phyloP scores from a whole-genome alignment of 2,329 filamentous ascomycete genomes.

The Colletotrichum brevisporum region DNA sequence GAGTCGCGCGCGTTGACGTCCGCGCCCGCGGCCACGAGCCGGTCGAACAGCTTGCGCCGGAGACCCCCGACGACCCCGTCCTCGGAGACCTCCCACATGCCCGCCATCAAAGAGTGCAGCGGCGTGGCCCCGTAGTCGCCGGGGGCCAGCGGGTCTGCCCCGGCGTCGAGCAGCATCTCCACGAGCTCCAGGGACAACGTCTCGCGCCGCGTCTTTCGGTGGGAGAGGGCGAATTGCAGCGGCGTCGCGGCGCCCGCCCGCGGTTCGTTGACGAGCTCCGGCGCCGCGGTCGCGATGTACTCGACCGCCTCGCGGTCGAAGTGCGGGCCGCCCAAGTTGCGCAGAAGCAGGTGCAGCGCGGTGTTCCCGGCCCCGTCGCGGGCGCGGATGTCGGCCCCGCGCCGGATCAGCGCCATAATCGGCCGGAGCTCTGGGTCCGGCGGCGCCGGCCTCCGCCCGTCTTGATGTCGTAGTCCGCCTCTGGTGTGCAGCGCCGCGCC shows the following conservation, averaged over 20 bases:
- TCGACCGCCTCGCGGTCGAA: background rate
- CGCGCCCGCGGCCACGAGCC: conserved; percentile 6
- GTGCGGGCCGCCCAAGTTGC: too few relatives aligned
- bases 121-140: background rate
- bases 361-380: background rate
- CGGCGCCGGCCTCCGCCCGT: too few relatives aligned
- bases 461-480: background rate
- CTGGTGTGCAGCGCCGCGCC: too few relatives aligned
- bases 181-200: background rate
- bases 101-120: conserved; percentile 2
- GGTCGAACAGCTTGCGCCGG: conserved; percentile 2
- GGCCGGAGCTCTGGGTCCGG: background rate
- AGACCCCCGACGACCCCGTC: background rate
- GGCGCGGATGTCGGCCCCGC: conserved; percentile 8
- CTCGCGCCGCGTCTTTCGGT: background rate
- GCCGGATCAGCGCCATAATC: background rate
- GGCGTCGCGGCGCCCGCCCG: background rate
- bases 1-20: conserved; percentile 16
- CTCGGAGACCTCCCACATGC: background rate
- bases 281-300: background rate
- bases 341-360: conserved; percentile 4
- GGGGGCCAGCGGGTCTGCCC: background rate
- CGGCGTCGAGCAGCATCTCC: background rate
- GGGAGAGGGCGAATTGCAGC: background rate
- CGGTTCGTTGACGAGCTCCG: conserved; percentile 9